Percentiles rank a stretch among this genome's conserved stretches.
These are phyloP conservation scores for Blepharisma stoltei DNA, from an alignment of 73 alveolate species.

Conservation along the genomic window DNA sequence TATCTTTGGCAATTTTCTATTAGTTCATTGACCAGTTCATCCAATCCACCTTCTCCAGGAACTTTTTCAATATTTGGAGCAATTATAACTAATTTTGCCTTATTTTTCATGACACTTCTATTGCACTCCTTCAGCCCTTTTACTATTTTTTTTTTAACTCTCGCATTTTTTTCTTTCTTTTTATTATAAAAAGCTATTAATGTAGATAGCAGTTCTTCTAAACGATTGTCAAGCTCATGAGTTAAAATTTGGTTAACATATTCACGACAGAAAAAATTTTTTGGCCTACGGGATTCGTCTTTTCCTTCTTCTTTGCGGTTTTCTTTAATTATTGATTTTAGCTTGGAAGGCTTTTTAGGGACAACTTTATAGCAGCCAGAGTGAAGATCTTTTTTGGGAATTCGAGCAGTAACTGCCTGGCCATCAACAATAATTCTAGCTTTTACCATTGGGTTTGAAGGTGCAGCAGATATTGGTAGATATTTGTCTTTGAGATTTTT, in stretches of 20 bases:
- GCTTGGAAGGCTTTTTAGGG: background rate
- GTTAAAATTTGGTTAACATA: constrained; percentile 49
- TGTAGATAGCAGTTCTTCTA: constrained; percentile 33
- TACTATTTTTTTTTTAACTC: constrained; percentile 33
- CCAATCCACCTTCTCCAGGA: constrained; percentile 55
- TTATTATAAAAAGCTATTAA: constrained; percentile 44
- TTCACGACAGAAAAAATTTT: constrained; percentile 25
- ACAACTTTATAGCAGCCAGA: constrained; percentile 19
- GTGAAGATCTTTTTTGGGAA: constrained; percentile 21
- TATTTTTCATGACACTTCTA: constrained; percentile 39
- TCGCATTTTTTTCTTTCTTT: constrained; percentile 41
- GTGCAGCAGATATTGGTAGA: too few species aligned
- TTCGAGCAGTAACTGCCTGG: constrained; percentile 2
- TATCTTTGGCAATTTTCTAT: constrained; percentile 30
- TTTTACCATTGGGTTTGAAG: constrained; percentile 7
- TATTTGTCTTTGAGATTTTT: too few species aligned
- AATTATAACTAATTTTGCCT: constrained; percentile 40
- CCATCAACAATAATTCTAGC: constrained; percentile 5
- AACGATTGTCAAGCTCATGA: constrained; percentile 33
- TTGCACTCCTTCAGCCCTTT: constrained; percentile 44
- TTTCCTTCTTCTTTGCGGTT: constrained; percentile 13
- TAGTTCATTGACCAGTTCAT: constrained; percentile 35
- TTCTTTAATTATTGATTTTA: constrained; percentile 4
- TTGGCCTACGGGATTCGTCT: background rate
- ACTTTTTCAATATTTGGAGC: constrained; percentile 52